Base-by-base conservation (phyloP, 2,329 filamentous ascomycete genomes). In the Phialophora expanda region DNA sequence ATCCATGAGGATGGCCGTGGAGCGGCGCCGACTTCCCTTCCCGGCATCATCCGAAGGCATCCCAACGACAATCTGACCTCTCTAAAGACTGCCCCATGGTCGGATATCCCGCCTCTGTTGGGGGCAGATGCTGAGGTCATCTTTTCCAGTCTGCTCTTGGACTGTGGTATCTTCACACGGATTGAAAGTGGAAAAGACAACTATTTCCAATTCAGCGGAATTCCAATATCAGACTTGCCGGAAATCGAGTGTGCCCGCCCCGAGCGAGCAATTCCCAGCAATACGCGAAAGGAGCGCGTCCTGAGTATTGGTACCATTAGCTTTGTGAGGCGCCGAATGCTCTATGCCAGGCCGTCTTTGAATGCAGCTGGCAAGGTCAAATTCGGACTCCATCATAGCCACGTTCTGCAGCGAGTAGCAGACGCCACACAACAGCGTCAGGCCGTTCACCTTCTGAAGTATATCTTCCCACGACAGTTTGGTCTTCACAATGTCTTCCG, bases 391-490 rank as follows among this genome's bases (percentile, higher is more conserved):
- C 87, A 88, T 69, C 90, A 91, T 75, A 92, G 92, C 63, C 93
- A 97, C 80, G 87, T 93, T 2, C 78, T 98, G 26, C 96, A 95
- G 74, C 87, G 92, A 24, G 90, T 84, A 69, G 78, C 83, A 41
- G 73, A 84, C 72, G 66, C 77, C 48, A 68, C 79, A 44, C 79
- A 85, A 71, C 73, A 81, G 1, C 74, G 78, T 12, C 85, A 89
- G 68, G 90, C 88, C 0, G 74, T 87, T 11, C 91, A 90, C 71
- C 78, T 96, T 22, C 87, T 97, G 85, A 95, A 94, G 82, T 94
- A 98, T 77, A 88, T 99, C 1, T 99, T 99, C 72, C 95, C 95
- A 34, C 85, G 89, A 11, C 93, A 98, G 74, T 98, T 97, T 74
- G 87, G 87, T 14, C 81, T 99, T 3, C 92, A 96, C 74, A 99